These are phyloP conservation scores for Carex parvula DNA, from an alignment of 176 grass and related monocot species.

Conservation along the genomic window DNA sequence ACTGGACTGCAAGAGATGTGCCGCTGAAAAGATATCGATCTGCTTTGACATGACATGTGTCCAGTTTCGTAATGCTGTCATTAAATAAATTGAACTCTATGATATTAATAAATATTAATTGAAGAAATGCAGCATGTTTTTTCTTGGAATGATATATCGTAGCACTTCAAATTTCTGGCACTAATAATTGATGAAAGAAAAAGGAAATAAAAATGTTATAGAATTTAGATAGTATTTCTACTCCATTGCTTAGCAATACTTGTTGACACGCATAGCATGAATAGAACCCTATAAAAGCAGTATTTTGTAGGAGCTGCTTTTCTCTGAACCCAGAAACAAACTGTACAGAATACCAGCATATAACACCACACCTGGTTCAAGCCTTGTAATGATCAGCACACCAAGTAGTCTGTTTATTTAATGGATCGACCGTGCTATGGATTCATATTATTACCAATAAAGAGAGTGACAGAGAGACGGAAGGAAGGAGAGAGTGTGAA, in stretches of 20 bases:
- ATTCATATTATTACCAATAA: no score
- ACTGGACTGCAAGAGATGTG: not conserved
- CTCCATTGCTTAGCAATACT: not conserved
- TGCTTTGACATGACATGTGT: not conserved
- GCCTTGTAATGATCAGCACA: not conserved
- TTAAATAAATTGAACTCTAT: constrained; percentile 7
- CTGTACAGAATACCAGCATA: not conserved
- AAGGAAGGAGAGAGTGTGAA: no score
- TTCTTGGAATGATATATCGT: not conserved
- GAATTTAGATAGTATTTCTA: not conserved
- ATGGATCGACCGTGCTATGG: no score
- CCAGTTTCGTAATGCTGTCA: not conserved
- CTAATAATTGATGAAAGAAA: not conserved
- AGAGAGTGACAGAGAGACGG: no score
- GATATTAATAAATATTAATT: not conserved
- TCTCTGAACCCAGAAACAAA: not conserved
- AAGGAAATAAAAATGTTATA: not conserved
- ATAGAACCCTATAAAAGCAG: not conserved
- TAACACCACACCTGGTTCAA: not conserved
- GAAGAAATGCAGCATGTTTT: not conserved
- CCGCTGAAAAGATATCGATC: not conserved
- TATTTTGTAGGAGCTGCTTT: not conserved
- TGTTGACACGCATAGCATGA: not conserved
- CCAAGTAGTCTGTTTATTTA: not conserved
- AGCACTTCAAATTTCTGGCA: not conserved